Percentiles rank a stretch among this genome's conserved stretches.
phyloP scores from a whole-genome alignment of 805 yeast genomes.

The Henningerozyma blattae region DNA sequence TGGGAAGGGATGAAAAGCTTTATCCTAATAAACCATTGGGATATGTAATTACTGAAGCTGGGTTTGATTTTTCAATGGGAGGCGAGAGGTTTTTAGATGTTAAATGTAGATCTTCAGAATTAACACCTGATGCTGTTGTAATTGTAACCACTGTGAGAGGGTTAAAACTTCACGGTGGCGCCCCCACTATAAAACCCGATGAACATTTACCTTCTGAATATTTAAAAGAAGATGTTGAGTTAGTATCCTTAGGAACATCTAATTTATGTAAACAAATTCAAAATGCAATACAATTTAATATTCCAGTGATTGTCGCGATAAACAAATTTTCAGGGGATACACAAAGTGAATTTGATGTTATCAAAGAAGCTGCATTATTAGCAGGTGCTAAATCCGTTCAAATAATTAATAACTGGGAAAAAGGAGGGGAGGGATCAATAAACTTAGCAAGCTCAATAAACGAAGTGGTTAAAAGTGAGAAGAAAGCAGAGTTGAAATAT shows the following conservation, averaged over 20 bases:
- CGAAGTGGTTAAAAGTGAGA: slow-evolving; percentile 56
- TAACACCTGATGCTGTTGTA: slow-evolving; percentile 80
- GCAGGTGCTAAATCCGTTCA: slow-evolving; percentile 96
- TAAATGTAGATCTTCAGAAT: slow-evolving; percentile 86
- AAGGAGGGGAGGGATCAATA: slow-evolving; percentile 88
- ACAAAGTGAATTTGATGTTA: slow-evolving; percentile 64
- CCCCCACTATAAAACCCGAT: slow-evolving; percentile 93
- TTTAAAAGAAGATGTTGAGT: slow-evolving; percentile 66
- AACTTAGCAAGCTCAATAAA: slow-evolving; percentile 45
- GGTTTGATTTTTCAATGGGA: slow-evolving; percentile 98
- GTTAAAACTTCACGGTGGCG: slow-evolving; percentile 95
- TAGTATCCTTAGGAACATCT: slow-evolving; percentile 67
- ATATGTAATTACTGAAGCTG: slow-evolving; percentile 94
- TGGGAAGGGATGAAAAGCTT: slow-evolving; percentile 45
- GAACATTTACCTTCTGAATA: slow-evolving; percentile 75
- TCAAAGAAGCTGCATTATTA: slow-evolving; percentile 64
- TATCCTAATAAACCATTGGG: slow-evolving; percentile 37
- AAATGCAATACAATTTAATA: slow-evolving; percentile 73
- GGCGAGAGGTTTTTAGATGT: slow-evolving; percentile 95
- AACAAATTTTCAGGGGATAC: slow-evolving; percentile 80
- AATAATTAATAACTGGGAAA: slow-evolving; percentile 86
- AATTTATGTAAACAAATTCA: slow-evolving; percentile 84
- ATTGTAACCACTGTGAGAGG: slow-evolving; percentile 95
- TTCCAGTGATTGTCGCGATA: slow-evolving; percentile 91
- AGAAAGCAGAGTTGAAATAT: slow-evolving; percentile 40